Evolutionary conservation across 495 filamentous ascomycete species (phyloP), one percentile per base, ranked within the genome.

Genomic region (Corynascus novoguineensis): DNA sequence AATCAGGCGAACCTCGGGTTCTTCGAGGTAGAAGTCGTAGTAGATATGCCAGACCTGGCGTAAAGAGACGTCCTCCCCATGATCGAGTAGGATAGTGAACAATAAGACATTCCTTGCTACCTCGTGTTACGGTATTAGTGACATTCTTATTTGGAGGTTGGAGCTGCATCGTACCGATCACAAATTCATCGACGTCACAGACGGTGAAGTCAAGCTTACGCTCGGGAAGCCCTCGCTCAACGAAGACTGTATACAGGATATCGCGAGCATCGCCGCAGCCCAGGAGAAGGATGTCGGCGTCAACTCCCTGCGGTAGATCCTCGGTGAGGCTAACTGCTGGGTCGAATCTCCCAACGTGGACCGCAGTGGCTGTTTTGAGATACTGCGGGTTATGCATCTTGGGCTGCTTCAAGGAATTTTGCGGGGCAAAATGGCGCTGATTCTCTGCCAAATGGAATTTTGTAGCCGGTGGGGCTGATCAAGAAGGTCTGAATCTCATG

Each of bases 81-180:
- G 55, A 28, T 80, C 77, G 4, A 75, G 50, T 37, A 81, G 59
- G 3, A 82, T 61, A 9, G 73, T 74, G 35, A 78, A 66, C 0
- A 81, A 54, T 5, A 84, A 42, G 52, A 82, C 65, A 55, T 84
- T 83, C 14, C 80, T 73, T 21, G 80, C 81, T 79, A 25, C 2
- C 22, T 14, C 28, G 11, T 31, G 15, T 48, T 19, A 40, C 14
- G 15, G 32, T 24, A 46, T 65, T 28, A 67, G 57, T 53, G 15
- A 3, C 6, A 3, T 1, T 29, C 19, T 9, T 3, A 27, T 29
- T 24, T 5, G 8, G 15, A 24, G 15, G 11, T 14, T 44, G 17
- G 10, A 7, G 24, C 25, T 6, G 17, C 38, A 22, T 27, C 69
- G 41, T 68, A 81, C 80, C 78, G 46, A 83, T 63, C 21, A 79